phyloP scores from a whole-genome alignment of 2,329 filamentous ascomycete species.

The Arthrobotrys sphaeroides region DNA sequence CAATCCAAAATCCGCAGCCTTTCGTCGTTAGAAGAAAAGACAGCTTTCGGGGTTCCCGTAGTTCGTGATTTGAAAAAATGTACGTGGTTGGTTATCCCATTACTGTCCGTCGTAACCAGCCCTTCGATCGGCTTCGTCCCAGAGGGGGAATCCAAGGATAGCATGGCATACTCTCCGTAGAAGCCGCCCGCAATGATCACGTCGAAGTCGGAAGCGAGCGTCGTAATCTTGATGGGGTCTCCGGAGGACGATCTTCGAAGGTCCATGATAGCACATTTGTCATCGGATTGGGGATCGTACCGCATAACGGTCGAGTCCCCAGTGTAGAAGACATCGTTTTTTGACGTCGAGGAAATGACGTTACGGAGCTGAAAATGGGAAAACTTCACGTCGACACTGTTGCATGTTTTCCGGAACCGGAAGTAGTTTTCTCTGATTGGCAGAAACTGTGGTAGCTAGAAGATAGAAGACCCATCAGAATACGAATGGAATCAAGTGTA shows the following conservation, averaged over 20 bases:
- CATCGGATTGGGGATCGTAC: constrained; percentile 66
- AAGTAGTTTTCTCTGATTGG: constrained; percentile 64
- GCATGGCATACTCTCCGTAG: constrained; percentile 61
- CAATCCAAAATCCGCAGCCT: constrained; percentile 70
- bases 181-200: constrained; percentile 62
- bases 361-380: constrained; percentile 75
- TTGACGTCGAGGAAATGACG: constrained; percentile 68
- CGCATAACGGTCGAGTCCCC: constrained; percentile 65
- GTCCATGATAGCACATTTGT: constrained; percentile 57
- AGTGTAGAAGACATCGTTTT: constrained; percentile 69
- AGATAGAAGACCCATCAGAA: not conserved
- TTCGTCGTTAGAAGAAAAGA: constrained; percentile 72
- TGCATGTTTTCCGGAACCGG: constrained; percentile 69
- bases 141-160: constrained; percentile 59
- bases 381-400: constrained; percentile 67
- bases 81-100: constrained; percentile 73
- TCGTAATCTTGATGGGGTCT: constrained; percentile 58
- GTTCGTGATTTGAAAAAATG: constrained; percentile 68
- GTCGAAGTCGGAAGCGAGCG: constrained; percentile 59
- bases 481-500: not conserved
- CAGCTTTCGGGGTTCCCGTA: constrained; percentile 67
- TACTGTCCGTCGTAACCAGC: constrained; percentile 65
- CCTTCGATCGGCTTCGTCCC: constrained; percentile 60
- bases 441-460: constrained; percentile 40
- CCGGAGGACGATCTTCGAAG: constrained; percentile 53